Evolutionary conservation across 169 alveolate genomes (phyloP), one percentile per base, ranked within the genome.

Genomic region (Eimeria tenella): DNA sequence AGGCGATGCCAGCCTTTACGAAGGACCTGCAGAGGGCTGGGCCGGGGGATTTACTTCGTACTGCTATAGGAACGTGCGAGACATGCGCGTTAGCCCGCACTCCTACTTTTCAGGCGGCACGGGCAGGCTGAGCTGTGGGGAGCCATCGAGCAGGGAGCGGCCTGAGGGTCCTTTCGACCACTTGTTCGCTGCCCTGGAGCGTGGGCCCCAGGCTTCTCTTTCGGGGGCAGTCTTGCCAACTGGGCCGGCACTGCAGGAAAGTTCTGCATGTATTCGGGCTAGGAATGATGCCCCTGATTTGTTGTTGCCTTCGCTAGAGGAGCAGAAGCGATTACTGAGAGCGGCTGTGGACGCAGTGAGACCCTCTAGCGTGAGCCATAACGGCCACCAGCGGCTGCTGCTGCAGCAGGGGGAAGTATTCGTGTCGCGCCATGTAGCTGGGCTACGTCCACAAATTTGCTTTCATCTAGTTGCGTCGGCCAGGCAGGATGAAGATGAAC

Each of bases 191-290:
- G 71, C 89, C 74, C 31, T 81, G 74, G 42, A 58, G 15, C 52
- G 74, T 53, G 89, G 89, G 74, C 73, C 89, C 21, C 31, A 25
- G 4, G 73, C 25, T 25, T 56, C 89, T 81, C 74, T 56, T 55
- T 81, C 89, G 3, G 89, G 89, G 74, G 89, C 89, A 3, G 74
- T 81, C 74, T 53, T 81, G 89, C 89, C 89, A 10, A 81, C 89
- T 55, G 89, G 89, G 56, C 73, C 56, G 74, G 70, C 70, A 49
- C 23, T 81, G 53, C 89, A 81, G 31, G 89, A 81, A 58, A 81
- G 89, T 25, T 81, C 23, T 25, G 89, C 74, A 56, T 81, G 89
- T 21, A 81, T 81, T 56, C n/a, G 60, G 58, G 21, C 74, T 50
- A 71, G 89, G 25, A 81, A 81, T 4, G 73, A 81, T 3, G 42